Evolutionary conservation across 805 yeast genomes (phyloP), one percentile per base, ranked within the genome.

Genomic region (Metschnikowia similis): DNA sequence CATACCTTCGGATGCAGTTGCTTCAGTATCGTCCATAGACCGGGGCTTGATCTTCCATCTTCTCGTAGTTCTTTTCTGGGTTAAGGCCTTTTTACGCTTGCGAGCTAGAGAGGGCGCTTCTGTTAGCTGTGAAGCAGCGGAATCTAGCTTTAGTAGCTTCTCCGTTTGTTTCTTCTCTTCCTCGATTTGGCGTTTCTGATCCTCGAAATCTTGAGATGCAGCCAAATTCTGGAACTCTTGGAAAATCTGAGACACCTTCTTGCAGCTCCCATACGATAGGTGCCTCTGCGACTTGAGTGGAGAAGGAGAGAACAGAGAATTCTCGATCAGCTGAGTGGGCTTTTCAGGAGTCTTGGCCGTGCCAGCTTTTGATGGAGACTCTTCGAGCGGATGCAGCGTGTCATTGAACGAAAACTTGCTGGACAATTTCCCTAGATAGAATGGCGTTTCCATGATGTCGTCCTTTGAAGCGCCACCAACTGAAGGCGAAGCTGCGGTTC

Each of bases 1-100:
- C 28, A 71, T 66, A 13, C 60, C 60, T n/a, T 64, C 65, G 34
- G 76, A 53, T 10, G 56, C 58, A 42, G 71, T 75, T 4, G 62
- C 64, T 31, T 41, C 34, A 2, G 51, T 59, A 1, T 48, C 52
- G 0, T 58, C 55, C 3, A 55, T 63, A 4, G 49, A 52, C 16
- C 64, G 56, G 0, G 83, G 79, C 52, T 71, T 75, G 51, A 80
- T 67, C 51, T 76, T 79, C 64, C 75, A 73, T 45, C 82, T 66
- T 48, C 81, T 66, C 1, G 84, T 79, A 0, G 77, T 72, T 56
- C 84, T 63, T 63, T 80, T 80, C 39, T 76, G 79, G 0, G 83
- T 79, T 50, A 69, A 71, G 35, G 63, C 63, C 53, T 62, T 68
- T 52, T 66, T 70, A 32, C 57, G 55, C 36, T 42, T 51, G 6